Evolutionary conservation across 495 filamentous ascomycete genomes (phyloP), one percentile per base, ranked within the genome.

Genomic region (Jackrogersella minutella): DNA sequence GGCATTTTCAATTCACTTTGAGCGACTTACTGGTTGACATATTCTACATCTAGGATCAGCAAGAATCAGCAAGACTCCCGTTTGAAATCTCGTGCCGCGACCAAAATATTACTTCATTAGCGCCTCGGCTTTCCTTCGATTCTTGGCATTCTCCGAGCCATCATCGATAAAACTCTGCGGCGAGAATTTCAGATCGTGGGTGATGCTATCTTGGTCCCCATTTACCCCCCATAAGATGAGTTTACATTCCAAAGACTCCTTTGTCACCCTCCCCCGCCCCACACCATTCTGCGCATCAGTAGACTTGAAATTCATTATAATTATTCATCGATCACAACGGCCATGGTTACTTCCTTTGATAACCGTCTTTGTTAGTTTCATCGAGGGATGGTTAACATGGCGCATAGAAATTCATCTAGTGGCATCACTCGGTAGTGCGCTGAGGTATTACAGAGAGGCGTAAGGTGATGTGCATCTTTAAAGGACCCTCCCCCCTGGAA

Each of bases 211-310:
- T 50, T 44, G 63, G 34, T 50, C 17, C 28, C 54, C 33, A 22
- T 50, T 37, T 62, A 52, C 41, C 66, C 46, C 52, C 40, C 24
- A 16, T 57, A 17, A 70, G 66, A 70, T 69, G 66, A 56, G 40
- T 19, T 66, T 60, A 40, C 72, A 74, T 74, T 74, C 72, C 72
- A 74, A 55, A 24, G 19, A 36, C 28, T 66, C 72, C n/a, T 74
- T 74, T 74, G 70, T 74, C 47, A 58, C 55, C n/a, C 28, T 22
- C 39, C 14, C n/a, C 31, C 34, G n/a, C 62, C 51, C 60, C 58
- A 61, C 52, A 49, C 14, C 30, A 7, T 33, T 44, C 44, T 49
- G 19, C 31, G 31, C 28, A 37, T 53, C 47, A 60, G 53, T 63
- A n/a, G 22, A 37, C 43, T 47, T 56, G 49, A 24, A 26, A 31